phyloP scores from a whole-genome alignment of 495 filamentous ascomycete species.

The Trichocladium antarcticum region DNA sequence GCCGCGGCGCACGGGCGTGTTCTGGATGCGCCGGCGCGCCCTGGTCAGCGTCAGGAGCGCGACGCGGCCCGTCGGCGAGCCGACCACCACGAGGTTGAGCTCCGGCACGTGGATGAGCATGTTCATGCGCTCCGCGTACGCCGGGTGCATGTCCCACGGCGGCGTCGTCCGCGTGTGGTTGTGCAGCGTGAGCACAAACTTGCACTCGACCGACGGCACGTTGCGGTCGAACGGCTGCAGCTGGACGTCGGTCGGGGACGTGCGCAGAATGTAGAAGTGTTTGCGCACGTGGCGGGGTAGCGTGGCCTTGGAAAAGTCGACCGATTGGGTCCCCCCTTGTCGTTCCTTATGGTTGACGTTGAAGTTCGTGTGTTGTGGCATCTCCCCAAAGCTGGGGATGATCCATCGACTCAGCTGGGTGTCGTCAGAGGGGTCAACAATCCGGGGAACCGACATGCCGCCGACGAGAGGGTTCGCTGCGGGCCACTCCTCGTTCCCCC shows the following conservation, averaged over 20 bases:
- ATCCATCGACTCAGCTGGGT: constrained; percentile 16
- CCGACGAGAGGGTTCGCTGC: not conserved
- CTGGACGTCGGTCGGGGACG: constrained; percentile 47
- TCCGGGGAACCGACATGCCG: no score
- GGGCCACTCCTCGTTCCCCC: not conserved
- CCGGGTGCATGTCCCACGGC: constrained; percentile 30
- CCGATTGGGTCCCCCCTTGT: not conserved
- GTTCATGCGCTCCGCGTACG: constrained; percentile 55
- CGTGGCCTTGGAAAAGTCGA: constrained; percentile 1
- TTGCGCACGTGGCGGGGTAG: constrained; percentile 10
- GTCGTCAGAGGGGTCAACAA: constrained; percentile 7
- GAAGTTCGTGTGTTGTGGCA: not conserved
- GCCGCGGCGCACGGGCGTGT: constrained; percentile 20
- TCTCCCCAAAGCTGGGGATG: constrained; percentile 19
- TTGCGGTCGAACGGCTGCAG: constrained; percentile 39
- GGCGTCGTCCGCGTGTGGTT: constrained; percentile 36
- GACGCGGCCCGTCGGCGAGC: constrained; percentile 61
- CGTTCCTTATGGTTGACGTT: not conserved
- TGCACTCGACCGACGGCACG: constrained; percentile 32
- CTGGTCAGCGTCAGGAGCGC: constrained; percentile 61
- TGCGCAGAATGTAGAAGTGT: constrained; percentile 41
- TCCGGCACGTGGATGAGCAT: constrained; percentile 69
- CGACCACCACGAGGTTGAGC: constrained; percentile 63
- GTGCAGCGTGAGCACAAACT: constrained; percentile 35
- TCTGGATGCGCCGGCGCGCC: constrained; percentile 31